Evolutionary conservation across 768 basidiomycete genomes (phyloP).

Genomic region (Clavulina sp.): DNA sequence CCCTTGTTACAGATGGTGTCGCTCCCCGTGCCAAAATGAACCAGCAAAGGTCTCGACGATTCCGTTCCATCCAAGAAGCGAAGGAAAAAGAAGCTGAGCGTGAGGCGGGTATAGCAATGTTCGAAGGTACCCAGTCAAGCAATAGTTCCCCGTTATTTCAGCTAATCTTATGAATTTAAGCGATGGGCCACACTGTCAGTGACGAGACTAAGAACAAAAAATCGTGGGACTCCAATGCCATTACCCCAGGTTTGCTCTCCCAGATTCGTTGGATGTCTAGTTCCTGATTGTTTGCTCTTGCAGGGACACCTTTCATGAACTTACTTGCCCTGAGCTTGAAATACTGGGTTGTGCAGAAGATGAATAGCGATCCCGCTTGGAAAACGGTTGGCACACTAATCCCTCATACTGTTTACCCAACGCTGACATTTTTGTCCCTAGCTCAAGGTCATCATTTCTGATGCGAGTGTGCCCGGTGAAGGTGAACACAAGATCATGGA

Average conservation of each 20-base stretch:
- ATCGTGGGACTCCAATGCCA: constrained; percentile 95
- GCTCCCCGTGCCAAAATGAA: constrained; percentile 99
- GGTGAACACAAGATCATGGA: constrained; percentile 99
- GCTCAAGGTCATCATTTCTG: constrained; percentile 94
- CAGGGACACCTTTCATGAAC: constrained; percentile 86
- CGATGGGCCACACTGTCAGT: constrained; percentile 70
- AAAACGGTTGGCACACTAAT: constrained; percentile 29
- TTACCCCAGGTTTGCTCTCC: constrained; percentile 56
- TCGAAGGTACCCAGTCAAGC: constrained; percentile 44
- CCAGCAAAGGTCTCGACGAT: constrained; percentile 92
- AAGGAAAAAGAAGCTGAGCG: constrained; percentile 82
- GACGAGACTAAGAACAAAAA: constrained; percentile 74
- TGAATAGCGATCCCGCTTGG: constrained; percentile 94
- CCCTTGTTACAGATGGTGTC: constrained; percentile 57
- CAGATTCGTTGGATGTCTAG: neutral
- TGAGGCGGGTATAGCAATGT: constrained; percentile 62
- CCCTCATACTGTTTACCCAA: neutral
- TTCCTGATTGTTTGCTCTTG: neutral
- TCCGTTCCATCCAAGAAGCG: constrained; percentile 88
- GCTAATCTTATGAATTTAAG: constrained; percentile 23
- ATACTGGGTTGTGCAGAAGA: constrained; percentile 92
- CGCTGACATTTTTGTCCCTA: constrained; percentile 17
- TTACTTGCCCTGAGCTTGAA: constrained; percentile 72
- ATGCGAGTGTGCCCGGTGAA: constrained; percentile 93
- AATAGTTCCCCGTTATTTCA: neutral